A percentile compares a stretch with the other conserved stretches of the same genome.
Conservation (phyloP, 1,284 basidiomycete genomes). For the Cystobasidiaceae sp. region DNA sequence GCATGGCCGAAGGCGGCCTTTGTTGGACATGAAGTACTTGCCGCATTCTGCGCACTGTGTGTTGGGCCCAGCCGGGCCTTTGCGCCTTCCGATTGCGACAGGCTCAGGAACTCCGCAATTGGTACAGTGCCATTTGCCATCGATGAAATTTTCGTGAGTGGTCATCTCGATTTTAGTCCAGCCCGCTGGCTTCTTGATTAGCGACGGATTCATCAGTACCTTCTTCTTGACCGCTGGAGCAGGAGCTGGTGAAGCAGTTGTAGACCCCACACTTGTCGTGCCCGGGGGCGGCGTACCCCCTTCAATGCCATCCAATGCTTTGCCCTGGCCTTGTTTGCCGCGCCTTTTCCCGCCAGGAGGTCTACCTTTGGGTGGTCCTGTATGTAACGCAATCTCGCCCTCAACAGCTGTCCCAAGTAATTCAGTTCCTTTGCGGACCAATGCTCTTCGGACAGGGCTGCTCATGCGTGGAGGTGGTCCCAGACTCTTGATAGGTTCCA, state of each 20-base stretch:
- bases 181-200: slow-evolving; percentile 12
- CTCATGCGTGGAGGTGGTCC: slow-evolving; percentile 39
- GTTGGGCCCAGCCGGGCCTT: slow-evolving; percentile 83
- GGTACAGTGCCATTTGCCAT: slow-evolving; percentile 85
- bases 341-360: slow-evolving; percentile 9
- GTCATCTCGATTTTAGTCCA: slow-evolving; percentile 29
- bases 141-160: slow-evolving; percentile 65
- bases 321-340: too few relatives aligned
- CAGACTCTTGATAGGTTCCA: slow-evolving; percentile 59
- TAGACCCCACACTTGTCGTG: neutral
- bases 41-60: slow-evolving; percentile 86
- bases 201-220: neutral
- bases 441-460: slow-evolving; percentile 9
- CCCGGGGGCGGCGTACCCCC: slow-evolving; percentile 4
- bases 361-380: neutral
- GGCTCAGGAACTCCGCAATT: slow-evolving; percentile 74
- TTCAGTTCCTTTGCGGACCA: neutral
- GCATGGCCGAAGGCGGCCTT: slow-evolving; percentile 61
- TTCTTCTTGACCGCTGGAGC: slow-evolving; percentile 4
- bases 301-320: too few relatives aligned
- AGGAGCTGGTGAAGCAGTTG: slow-evolving; percentile 8
- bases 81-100: slow-evolving; percentile 73
- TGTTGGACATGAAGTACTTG: slow-evolving; percentile 76
- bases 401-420: neutral
- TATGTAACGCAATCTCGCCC: neutral